Percentiles rank a stretch among this genome's conserved stretches.
Evolutionary conservation across 177 flowering plant genomes (phyloP).

Genomic region (Telopea speciosissima): DNA sequence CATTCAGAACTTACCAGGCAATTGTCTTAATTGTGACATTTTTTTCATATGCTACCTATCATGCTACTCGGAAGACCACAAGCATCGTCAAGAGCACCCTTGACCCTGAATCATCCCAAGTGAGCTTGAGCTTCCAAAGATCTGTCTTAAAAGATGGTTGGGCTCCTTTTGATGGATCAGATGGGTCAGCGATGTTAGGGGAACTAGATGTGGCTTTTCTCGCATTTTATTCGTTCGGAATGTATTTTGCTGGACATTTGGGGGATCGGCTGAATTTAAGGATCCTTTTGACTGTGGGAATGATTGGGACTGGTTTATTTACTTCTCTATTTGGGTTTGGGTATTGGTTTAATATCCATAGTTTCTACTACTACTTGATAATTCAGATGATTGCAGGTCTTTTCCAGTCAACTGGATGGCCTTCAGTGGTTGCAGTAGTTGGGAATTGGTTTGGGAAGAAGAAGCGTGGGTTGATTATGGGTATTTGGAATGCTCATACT

Average conservation of each 20-base stretch:
- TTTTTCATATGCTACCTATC: constrained; percentile 52
- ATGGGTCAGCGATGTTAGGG: constrained; percentile 57
- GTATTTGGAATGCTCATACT: constrained; percentile 73
- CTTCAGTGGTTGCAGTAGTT: constrained; percentile 42
- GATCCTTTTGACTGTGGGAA: constrained; percentile 48
- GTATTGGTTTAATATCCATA: constrained; percentile 36
- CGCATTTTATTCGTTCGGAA: constrained; percentile 43
- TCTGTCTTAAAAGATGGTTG: constrained; percentile 40
- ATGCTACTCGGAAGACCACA: constrained; percentile 57
- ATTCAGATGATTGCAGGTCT: constrained; percentile 64
- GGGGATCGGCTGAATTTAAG: constrained; percentile 56
- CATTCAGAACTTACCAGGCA: constrained; percentile 52
- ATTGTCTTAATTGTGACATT: constrained; percentile 60
- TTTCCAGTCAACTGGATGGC: constrained; percentile 75
- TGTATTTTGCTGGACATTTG: constrained; percentile 59
- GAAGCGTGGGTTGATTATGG: constrained; percentile 68
- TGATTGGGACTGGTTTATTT: constrained; percentile 21
- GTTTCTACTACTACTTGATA: constrained; percentile 40
- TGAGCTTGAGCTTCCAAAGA: constrained; percentile 14
- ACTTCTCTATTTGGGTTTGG: constrained; percentile 33
- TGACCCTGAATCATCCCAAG: constrained; percentile 42
- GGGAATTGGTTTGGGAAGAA: constrained; percentile 60
- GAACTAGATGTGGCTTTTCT: constrained; percentile 61
- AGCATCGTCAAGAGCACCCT: constrained; percentile 66
- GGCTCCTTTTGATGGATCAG: constrained; percentile 55